Evolutionary conservation across 768 basidiomycete species (phyloP).

Genomic region (Rhizopogon salebrosus): DNA sequence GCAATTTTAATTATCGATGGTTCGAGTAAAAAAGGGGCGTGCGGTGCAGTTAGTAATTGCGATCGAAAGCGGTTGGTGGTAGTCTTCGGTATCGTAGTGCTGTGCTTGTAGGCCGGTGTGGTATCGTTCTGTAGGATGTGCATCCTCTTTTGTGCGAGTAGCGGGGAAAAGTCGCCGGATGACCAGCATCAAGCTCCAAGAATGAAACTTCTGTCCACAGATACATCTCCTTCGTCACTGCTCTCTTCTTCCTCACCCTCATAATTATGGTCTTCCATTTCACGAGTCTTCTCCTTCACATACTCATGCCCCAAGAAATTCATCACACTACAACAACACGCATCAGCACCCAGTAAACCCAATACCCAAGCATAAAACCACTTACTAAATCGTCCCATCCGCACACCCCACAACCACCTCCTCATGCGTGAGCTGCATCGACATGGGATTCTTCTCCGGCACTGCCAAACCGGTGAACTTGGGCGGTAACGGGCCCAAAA

Average conservation of each 20-base stretch:
- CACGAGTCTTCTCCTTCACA: too few relatives aligned
- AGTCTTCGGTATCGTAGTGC: not conserved
- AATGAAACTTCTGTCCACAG: too few relatives aligned
- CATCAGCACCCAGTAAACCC: constrained; percentile 11
- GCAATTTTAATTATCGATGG: too few relatives aligned
- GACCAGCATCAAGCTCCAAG: not conserved
- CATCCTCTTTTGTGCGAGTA: not conserved
- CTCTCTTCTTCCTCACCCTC: not conserved
- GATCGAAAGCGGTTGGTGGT: not conserved
- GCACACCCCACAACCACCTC: constrained; percentile 90
- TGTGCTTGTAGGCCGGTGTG: not conserved
- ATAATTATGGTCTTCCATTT: not conserved
- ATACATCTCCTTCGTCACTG: not conserved
- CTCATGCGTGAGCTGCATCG: constrained; percentile 87
- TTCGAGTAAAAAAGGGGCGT: too few relatives aligned
- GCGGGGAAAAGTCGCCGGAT: not conserved
- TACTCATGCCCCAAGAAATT: too few relatives aligned
- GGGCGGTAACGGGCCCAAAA: constrained; percentile 54
- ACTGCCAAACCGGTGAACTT: constrained; percentile 78
- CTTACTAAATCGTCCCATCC: constrained; percentile 88
- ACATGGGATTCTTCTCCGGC: constrained; percentile 93
- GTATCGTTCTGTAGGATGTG: not conserved
- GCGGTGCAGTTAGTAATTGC: too few relatives aligned
- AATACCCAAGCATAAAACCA: constrained; percentile 9
- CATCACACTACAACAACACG: too few relatives aligned